phyloP scores from a whole-genome alignment of 148 eudicot genomes.

The Spergularia bocconei region DNA sequence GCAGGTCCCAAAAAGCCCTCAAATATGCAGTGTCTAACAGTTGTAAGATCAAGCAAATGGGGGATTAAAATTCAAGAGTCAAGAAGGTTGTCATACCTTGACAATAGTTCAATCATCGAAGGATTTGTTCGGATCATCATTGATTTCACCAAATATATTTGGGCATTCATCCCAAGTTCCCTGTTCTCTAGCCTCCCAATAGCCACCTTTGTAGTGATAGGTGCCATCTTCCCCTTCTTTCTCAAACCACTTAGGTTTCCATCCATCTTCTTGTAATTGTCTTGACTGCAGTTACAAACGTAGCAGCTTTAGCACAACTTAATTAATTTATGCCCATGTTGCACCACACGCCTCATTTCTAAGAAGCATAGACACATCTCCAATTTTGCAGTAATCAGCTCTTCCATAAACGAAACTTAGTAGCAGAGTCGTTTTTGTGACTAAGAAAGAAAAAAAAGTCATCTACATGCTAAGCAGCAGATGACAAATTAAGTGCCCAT shows the following conservation, averaged over 20 bases:
- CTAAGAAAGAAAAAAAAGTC: no score
- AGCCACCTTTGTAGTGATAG: slow-evolving; percentile 64
- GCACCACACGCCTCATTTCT: no score
- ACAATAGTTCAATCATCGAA: slow-evolving; percentile 33
- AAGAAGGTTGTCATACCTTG: slow-evolving; percentile 31
- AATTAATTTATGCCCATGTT: neutral
- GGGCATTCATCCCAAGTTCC: slow-evolving; percentile 74
- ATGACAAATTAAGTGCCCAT: no score
- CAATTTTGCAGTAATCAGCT: no score
- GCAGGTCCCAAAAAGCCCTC: neutral
- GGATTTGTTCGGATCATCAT: slow-evolving; percentile 36
- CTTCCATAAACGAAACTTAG: no score
- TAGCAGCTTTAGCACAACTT: neutral
- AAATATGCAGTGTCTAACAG: neutral
- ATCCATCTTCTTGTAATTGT: slow-evolving; percentile 87
- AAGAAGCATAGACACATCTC: no score
- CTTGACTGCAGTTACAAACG: slow-evolving; percentile 48
- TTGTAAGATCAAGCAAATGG: neutral
- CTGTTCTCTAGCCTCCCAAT: slow-evolving; percentile 75
- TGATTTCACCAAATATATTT: slow-evolving; percentile 66
- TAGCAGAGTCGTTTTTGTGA: no score
- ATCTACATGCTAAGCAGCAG: no score
- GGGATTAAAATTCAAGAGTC: no score
- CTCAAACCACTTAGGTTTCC: slow-evolving; percentile 85
- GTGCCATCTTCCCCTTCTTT: slow-evolving; percentile 61